phyloP scores from a whole-genome alignment of 805 yeast genomes.

The Saturnispora kantuleensis region DNA sequence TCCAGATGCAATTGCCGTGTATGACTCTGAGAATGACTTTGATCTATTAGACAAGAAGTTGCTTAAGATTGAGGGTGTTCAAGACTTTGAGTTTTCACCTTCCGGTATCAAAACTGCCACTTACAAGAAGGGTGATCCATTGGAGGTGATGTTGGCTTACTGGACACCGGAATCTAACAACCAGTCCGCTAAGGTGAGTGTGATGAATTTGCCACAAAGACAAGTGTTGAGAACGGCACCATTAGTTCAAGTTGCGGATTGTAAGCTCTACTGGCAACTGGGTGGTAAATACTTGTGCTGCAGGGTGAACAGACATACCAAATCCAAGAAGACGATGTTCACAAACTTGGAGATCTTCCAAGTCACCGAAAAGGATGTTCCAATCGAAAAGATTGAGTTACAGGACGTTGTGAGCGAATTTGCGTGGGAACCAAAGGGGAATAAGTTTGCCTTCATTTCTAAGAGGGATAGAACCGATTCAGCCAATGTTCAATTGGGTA shows the following conservation, averaged over 20 bases:
- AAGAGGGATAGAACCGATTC: constrained; percentile 35
- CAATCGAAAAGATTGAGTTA: constrained; percentile 89
- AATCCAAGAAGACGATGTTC: constrained; percentile 84
- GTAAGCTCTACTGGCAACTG: constrained; percentile 89
- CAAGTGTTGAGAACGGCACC: constrained; percentile 82
- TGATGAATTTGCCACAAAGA: constrained; percentile 80
- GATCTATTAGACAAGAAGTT: constrained; percentile 78
- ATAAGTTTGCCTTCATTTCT: constrained; percentile 75
- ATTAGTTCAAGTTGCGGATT: constrained; percentile 87
- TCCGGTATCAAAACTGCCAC: constrained; percentile 62
- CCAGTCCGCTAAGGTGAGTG: constrained; percentile 89
- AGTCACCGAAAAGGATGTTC: constrained; percentile 77
- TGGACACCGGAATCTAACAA: constrained; percentile 93
- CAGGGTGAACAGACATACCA: constrained; percentile 94
- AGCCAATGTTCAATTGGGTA: constrained; percentile 46
- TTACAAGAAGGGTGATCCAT: constrained; percentile 38
- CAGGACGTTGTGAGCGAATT: constrained; percentile 81
- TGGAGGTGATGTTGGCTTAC: constrained; percentile 66
- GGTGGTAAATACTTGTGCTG: constrained; percentile 79
- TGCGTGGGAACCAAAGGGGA: constrained; percentile 94
- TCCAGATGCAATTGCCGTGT: constrained; percentile 85
- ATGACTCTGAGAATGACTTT: constrained; percentile 66
- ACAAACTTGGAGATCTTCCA: constrained; percentile 89
- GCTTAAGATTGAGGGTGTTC: constrained; percentile 71
- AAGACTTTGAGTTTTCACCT: constrained; percentile 94